A percentile compares a stretch with the other conserved stretches of the same genome.
These are phyloP conservation scores for Nepenthes alata DNA, from an alignment of 179 eudicot species.

Conservation along the genomic window DNA sequence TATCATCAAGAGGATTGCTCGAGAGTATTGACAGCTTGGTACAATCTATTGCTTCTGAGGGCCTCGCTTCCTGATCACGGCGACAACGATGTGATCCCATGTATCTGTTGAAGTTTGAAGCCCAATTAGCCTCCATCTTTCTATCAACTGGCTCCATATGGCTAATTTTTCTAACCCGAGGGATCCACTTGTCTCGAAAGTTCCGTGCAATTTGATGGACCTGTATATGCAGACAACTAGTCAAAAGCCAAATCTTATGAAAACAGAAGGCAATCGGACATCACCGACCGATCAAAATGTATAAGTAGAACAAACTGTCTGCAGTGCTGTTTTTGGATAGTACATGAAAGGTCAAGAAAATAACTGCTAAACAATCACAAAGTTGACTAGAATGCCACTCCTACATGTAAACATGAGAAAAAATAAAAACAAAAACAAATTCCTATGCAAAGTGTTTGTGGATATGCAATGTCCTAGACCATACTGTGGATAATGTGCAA, in stretches of 20 bases:
- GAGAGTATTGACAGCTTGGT: slow-evolving; percentile 19
- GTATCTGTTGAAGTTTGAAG: slow-evolving; percentile 22
- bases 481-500: too few relatives aligned
- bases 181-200: slow-evolving; percentile 86
- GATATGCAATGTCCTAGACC: too few relatives aligned
- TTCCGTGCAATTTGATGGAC: slow-evolving; percentile 90
- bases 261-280: neutral
- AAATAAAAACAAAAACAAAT: too few relatives aligned
- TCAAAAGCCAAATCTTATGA: neutral
- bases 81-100: slow-evolving; percentile 25
- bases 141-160: slow-evolving; percentile 36
- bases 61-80: slow-evolving; percentile 26
- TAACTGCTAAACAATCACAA: too few relatives aligned
- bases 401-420: too few relatives aligned
- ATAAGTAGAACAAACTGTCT: neutral
- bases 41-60: slow-evolving; percentile 27
- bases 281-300: neutral
- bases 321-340: neutral
- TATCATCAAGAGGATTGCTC: slow-evolving; percentile 22
- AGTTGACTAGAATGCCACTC: too few relatives aligned
- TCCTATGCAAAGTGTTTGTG: too few relatives aligned
- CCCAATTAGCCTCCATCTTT: slow-evolving; percentile 30
- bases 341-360: too few relatives aligned
- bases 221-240: slow-evolving; percentile 20
- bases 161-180: slow-evolving; percentile 37